Base-by-base conservation (phyloP, 2,329 filamentous ascomycete genomes). In the Fusarium sp. region DNA sequence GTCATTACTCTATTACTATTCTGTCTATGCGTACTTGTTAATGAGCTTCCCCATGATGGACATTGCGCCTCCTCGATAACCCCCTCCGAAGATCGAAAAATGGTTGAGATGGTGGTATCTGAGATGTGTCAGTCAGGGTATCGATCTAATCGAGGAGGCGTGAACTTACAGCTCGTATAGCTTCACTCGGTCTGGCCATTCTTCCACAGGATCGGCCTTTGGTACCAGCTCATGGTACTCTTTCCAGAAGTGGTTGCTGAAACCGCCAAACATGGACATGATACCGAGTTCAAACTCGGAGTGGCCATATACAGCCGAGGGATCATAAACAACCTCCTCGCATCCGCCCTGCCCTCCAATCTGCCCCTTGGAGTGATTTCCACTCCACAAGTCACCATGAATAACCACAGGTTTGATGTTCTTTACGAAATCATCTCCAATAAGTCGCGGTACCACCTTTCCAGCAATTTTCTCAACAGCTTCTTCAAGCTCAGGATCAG, bases 221-320 rank as follows among this genome's bases (percentile, higher is more conserved):
- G 92, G 91, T 48, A 94, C 89, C 25, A 94, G 76, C 41, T 83
- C 79, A 78, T 92, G 88, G 78, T 98, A 98, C 77, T 96, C 93
- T 32, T 85, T 85, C 84, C 92, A 90, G 75, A 97, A 97, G 2
- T 76, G 79, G 0, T 79, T 74, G 1, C 90, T 90, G 79, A 97
- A 97, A 0, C 95, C 95, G 1, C 94, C 94, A 85, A 98, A 98
- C 94, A 98, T 97, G 54, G 87, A 88, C 94, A 98, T 98, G 71
- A 97, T 97, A 1, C 95, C 95, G 55, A 97, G 82, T 72, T 98
- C 95, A 79, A 91, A 98, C 82, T 98, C 95, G 3, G 87, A 91
- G 78, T 98, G 94, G 3, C 91, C 93, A 76, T 97, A 98, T 69
- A 92, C 92, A 44, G 89, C 87, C 4, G 91, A 91, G 0, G 94